Percentiles rank a stretch among this genome's conserved stretches.
These are phyloP conservation scores for Leucosporidium creatinivorum DNA, from an alignment of 768 basidiomycete species.

Conservation along the genomic window DNA sequence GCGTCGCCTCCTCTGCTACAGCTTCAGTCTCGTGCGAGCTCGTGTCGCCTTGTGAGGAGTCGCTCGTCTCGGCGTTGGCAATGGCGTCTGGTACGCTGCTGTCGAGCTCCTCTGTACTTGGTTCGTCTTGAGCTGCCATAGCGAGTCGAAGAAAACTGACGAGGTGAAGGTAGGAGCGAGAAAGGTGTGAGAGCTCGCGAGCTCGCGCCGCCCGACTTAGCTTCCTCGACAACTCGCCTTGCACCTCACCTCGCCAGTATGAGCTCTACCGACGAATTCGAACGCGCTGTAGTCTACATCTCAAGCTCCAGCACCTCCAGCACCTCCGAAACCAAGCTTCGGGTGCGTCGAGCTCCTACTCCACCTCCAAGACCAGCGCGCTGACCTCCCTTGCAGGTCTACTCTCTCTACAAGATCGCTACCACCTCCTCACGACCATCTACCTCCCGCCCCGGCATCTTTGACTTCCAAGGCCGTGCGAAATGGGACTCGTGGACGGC, in stretches of 20 bases:
- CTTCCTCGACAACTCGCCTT: no score
- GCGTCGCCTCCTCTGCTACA: no score
- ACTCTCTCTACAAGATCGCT: slow-evolving; percentile 26
- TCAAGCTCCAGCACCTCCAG: background rate
- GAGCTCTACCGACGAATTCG: background rate
- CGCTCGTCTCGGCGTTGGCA: no score
- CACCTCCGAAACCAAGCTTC: slow-evolving; percentile 17
- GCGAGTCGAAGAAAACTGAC: no score
- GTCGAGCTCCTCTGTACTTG: no score
- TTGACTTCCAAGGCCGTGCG: slow-evolving; percentile 21
- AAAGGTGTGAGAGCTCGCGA: no score
- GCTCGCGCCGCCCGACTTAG: no score
- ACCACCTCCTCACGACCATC: slow-evolving; percentile 1
- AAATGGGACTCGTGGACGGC: slow-evolving; percentile 30
- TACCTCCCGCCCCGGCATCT: slow-evolving; percentile 8
- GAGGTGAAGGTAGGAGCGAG: no score
- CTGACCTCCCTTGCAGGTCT: slow-evolving; percentile 11
- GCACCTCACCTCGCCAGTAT: background rate
- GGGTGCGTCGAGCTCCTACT: background rate
- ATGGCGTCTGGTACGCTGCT: no score
- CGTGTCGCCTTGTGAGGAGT: no score
- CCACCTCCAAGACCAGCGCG: background rate
- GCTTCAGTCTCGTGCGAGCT: no score
- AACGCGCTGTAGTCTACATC: slow-evolving; percentile 10
- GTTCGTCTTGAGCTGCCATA: no score